Base-by-base conservation (phyloP, 306 rosid species). In the Lathyrus aphaca region DNA sequence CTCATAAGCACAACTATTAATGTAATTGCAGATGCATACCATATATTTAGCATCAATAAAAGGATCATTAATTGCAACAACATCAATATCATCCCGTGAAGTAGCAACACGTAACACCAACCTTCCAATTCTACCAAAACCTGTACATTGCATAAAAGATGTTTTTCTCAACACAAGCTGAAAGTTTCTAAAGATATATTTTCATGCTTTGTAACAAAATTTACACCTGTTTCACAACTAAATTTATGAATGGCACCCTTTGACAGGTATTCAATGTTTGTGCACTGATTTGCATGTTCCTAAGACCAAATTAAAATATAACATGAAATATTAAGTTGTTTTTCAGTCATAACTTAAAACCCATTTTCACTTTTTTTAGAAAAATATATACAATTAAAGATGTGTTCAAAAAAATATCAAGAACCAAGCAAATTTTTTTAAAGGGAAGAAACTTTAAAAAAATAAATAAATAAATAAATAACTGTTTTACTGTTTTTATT, bases 71-170 rank as follows among this genome's bases (percentile, higher is more conserved):
- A 94, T 93, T 10, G 96, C 89, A 29, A 91, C 89, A 55, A 94
- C 92, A 58, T 91, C 96, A 35, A 94, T 80, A 83, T 91, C 99
- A 89, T 88, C 99, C 77, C 99, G 77, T 29, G 77, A 64, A 79
- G 80, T 62, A 19, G 99, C 99, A 62, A 94, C 76, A 16, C 99
- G 92, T 45, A 94, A 75, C 57, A 94, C 97, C 91, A 94, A 82
- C 81, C 99, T 86, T 77, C 99, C 99, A 80, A 94, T 94, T 30
- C 99, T 89, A 71, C 99, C 99, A 83, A 94, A 94, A 68, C 99
- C 99, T 93, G 82, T 66, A 63, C 18, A 15, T 62, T 56, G 74
- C 68, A 82, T 39, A 51, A 54, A 56, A 46, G 35, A 77, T 64
- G 53, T 46, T 17, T 27, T 62, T 57, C 50, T 60, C 49, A 16